A percentile compares a stretch with the other conserved stretches of the same genome.
These are phyloP conservation scores for Psilocybe tampanensis DNA, from an alignment of 768 basidiomycete species.

Conservation along the genomic window DNA sequence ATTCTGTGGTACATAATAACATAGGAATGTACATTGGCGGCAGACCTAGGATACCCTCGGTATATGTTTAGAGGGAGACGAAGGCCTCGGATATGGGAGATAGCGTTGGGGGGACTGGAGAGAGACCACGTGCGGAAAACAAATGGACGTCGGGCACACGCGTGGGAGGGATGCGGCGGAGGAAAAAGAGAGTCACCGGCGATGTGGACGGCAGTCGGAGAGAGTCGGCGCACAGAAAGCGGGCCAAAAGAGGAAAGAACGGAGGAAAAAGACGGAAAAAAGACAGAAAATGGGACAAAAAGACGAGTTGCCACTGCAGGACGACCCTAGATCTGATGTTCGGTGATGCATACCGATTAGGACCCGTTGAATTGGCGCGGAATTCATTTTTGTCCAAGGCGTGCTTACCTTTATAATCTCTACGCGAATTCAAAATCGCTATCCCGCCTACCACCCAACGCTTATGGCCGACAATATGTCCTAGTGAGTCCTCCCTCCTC, in stretches of 20 bases:
- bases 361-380: slow-evolving; percentile 43
- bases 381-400: slow-evolving; percentile 41
- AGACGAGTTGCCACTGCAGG: slow-evolving; percentile 41
- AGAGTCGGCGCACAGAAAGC: slow-evolving; percentile 31
- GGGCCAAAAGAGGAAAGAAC: slow-evolving; percentile 21
- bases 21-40: not conserved
- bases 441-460: slow-evolving; percentile 38
- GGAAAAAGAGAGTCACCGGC: slow-evolving; percentile 14
- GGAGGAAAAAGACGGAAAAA: slow-evolving; percentile 15
- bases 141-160: slow-evolving; percentile 26
- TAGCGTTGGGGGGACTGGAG: not conserved
- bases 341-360: slow-evolving; percentile 57
- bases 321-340: slow-evolving; percentile 76
- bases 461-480: slow-evolving; percentile 55
- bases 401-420: slow-evolving; percentile 53
- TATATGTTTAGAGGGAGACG: not conserved
- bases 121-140: slow-evolving; percentile 8
- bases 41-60: slow-evolving; percentile 1
- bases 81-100: not conserved
- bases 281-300: slow-evolving; percentile 38
- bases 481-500: slow-evolving; percentile 46
- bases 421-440: slow-evolving; percentile 43
- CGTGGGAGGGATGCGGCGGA: slow-evolving; percentile 21
- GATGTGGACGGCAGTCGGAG: slow-evolving; percentile 36
- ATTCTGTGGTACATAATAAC: not conserved